These are phyloP conservation scores for Leishmania tropica DNA, from an alignment of 208 protist species.

Conservation along the genomic window DNA sequence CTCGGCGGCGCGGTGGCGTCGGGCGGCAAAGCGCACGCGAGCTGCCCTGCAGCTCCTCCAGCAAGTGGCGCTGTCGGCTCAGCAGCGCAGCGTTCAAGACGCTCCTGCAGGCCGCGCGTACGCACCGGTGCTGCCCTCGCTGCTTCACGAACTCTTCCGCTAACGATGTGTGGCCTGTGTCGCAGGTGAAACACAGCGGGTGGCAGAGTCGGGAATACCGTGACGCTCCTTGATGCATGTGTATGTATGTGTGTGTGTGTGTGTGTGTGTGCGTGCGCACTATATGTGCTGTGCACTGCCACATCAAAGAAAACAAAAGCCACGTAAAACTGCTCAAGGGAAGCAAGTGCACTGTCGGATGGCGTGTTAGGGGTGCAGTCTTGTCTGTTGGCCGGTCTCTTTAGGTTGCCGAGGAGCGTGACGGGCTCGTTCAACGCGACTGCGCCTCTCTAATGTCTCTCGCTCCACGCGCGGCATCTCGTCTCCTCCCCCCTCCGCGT, in stretches of 20 bases:
- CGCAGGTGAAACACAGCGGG: not conserved
- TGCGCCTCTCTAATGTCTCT: not conserved
- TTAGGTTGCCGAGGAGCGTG: not conserved
- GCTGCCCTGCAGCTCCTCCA: constrained; percentile 11
- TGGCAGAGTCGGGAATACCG: not conserved
- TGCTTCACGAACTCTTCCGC: constrained; percentile 13
- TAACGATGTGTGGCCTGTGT: not conserved
- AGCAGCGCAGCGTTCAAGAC: not conserved
- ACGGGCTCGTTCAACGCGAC: not conserved
- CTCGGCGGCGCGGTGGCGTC: not conserved
- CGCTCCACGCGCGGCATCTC: not conserved
- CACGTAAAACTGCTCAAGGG: not conserved
- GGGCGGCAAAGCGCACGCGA: constrained; percentile 13
- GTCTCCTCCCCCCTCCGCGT: not conserved
- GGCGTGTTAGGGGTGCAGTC: not conserved
- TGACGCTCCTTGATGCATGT: not conserved
- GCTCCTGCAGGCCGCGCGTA: not conserved
- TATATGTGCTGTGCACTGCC: not conserved
- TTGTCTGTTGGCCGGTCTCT: not conserved
- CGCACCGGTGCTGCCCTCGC: constrained; percentile 9
- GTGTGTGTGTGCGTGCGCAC: not conserved
- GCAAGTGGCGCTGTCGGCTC: not conserved
- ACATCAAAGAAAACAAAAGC: not conserved
- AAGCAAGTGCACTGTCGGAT: not conserved
- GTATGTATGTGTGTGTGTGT: not conserved